Percentiles rank a stretch among this genome's conserved stretches.
phyloP scores from a whole-genome alignment of 139 green algal genomes.

The Chlamydomonas asymmetrica region DNA sequence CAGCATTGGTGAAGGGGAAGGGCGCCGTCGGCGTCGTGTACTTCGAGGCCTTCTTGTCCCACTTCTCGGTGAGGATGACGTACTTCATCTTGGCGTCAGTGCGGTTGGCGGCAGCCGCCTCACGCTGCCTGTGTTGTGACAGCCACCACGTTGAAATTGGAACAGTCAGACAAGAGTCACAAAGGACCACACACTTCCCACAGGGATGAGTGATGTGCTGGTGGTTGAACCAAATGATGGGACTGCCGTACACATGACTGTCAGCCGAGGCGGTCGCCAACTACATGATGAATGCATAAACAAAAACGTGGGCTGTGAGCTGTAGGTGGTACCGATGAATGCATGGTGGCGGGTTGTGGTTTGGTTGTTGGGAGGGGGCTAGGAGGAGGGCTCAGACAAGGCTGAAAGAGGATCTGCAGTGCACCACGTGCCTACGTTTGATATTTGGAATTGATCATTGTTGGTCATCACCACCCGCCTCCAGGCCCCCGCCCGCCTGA shows the following conservation, averaged over 20 bases:
- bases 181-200: no score
- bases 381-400: not conserved
- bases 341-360: no score
- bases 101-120: constrained; percentile 57
- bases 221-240: no score
- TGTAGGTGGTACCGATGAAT: no score
- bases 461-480: not conserved
- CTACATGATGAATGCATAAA: no score
- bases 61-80: constrained; percentile 90
- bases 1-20: constrained; percentile 62
- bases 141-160: no score
- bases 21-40: constrained; percentile 63
- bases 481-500: not conserved
- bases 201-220: no score
- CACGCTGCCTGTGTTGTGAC: constrained; percentile 39
- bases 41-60: constrained; percentile 84
- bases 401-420: not conserved
- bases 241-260: no score
- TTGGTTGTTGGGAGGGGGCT: no score
- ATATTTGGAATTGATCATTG: not conserved
- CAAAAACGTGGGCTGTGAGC: no score
- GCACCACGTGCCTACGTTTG: not conserved
- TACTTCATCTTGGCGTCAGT: constrained; percentile 79
- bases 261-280: no score
- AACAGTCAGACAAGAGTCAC: no score